Base-by-base conservation (phyloP, 169 alveolate genomes). In the Eimeria sp. region DNA sequence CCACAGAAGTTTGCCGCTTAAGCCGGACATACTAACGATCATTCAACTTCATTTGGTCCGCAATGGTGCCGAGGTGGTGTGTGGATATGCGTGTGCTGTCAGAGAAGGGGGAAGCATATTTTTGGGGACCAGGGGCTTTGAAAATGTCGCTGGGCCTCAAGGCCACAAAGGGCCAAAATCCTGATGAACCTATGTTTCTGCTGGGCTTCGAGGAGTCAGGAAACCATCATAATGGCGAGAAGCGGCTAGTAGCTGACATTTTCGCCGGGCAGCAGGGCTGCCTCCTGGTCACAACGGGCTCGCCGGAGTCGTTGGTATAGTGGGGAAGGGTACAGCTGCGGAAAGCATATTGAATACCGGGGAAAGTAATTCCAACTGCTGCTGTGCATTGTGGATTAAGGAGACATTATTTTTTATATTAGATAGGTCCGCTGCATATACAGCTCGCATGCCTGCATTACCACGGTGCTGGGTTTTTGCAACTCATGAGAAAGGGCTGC, bases 101-200 rank as follows among this genome's bases (percentile, higher is more conserved):
- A 85, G 91, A 60, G 27, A 40, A 25, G 23, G 91, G 91, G 4
- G 91, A 85, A 25, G 62, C 52, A 20, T 85, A 60, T 25, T 85
- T 85, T 10, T 85, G 91, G 91, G 91, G 91, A 13, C 91, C 91
- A 62, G 91, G 91, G 91, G 91, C 64, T 23, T 18, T 54, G 13
- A 60, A 58, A 54, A 68, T 85, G 58, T 82, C 82, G 49, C 91
- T 85, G 8, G 80, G 78, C 37, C 56, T 37, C 58, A n/a, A 60
- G 52, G 80, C 82, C 33, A 49, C 91, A 30, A 33, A 85, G 8
- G 58, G 25, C 52, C 91, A 43, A 58, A 37, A 10, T 1, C 91
- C 82, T 20, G 80, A 49, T 80, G 64, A 9, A 30, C 40, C 40
- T 23, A 37, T 25, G 40, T 43, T 40, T 16, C 52, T 64, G 60